These are phyloP conservation scores for Pseudogymnoascus sp. DNA, from an alignment of 2,329 filamentous ascomycete species.

Conservation along the genomic window DNA sequence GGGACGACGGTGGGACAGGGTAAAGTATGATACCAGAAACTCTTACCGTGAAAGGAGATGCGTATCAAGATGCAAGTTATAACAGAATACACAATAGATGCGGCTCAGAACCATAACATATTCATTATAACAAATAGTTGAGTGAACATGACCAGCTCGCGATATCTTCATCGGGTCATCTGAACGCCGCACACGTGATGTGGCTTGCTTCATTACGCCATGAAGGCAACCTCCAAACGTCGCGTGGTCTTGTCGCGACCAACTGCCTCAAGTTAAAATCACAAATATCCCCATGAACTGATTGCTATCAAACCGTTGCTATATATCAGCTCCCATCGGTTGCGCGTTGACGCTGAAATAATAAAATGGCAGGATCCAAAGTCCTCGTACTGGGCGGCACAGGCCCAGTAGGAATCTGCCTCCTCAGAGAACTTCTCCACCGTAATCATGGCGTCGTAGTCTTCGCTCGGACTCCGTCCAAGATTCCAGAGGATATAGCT, in stretches of 20 bases:
- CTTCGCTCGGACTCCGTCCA: conserved; percentile 22
- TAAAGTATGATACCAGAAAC: background rate
- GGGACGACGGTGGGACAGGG: too few species aligned
- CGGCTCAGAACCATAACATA: background rate
- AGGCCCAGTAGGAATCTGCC: conserved; percentile 20
- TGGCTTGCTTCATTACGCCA: background rate
- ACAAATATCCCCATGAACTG: background rate
- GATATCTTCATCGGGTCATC: conserved; percentile 1
- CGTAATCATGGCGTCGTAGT: conserved; percentile 20
- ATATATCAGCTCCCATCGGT: background rate
- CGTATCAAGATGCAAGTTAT: background rate
- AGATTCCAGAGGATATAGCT: conserved; percentile 20
- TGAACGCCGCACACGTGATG: background rate
- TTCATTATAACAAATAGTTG: background rate
- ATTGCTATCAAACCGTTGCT: background rate
- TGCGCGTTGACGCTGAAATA: too few species aligned
- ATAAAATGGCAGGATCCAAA: background rate
- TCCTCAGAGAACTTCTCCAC: conserved; percentile 21
- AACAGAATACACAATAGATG: background rate
- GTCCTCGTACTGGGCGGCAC: conserved; percentile 22
- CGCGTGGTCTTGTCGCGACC: background rate
- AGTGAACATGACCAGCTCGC: background rate
- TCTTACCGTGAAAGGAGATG: background rate
- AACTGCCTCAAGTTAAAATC: background rate
- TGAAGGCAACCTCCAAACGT: background rate